Conservation (phyloP, 768 basidiomycete genomes). For the Lactarius hengduanensis region DNA sequence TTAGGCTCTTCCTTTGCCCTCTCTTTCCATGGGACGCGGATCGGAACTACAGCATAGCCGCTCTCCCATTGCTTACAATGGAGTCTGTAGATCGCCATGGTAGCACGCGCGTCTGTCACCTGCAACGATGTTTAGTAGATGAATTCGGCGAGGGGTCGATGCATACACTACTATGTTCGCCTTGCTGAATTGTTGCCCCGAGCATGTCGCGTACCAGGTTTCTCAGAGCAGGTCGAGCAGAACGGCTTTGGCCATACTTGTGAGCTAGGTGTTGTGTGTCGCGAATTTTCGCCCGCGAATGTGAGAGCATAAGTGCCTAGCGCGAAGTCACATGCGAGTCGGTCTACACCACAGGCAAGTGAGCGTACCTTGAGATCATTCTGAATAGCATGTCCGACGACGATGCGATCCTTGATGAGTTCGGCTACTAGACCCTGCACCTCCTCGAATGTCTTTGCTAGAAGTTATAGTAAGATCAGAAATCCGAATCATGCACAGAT, state of each 20-base stretch:
- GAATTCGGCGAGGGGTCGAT: neutral
- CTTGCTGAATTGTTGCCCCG: conserved; percentile 75
- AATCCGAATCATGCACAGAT: neutral
- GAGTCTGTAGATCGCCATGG: conserved; percentile 89
- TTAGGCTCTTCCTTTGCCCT: conserved; percentile 21
- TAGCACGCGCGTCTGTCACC: conserved; percentile 92
- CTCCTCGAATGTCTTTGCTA: conserved; percentile 75
- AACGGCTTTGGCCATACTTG: conserved; percentile 59
- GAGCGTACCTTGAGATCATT: conserved; percentile 80
- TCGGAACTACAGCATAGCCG: conserved; percentile 17
- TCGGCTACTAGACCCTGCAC: conserved; percentile 78
- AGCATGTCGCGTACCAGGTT: conserved; percentile 79
- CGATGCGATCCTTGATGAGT: conserved; percentile 69
- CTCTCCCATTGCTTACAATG: conserved; percentile 82
- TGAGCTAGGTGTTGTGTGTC: conserved; percentile 68
- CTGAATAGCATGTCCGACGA: conserved; percentile 89
- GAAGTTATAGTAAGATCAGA: neutral
- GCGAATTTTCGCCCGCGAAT: conserved; percentile 59
- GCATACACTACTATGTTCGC: conserved; percentile 89
- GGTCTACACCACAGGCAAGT: conserved; percentile 18
- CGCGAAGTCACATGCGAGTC: neutral
- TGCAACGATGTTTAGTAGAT: conserved; percentile 34
- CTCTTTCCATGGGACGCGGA: conserved; percentile 12
- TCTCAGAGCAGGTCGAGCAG: conserved; percentile 70
- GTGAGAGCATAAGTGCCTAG: conserved; percentile 68